These are phyloP conservation scores for Jacaranda mimosifolia DNA, from an alignment of 257 asterid genomes.

Conservation along the genomic window DNA sequence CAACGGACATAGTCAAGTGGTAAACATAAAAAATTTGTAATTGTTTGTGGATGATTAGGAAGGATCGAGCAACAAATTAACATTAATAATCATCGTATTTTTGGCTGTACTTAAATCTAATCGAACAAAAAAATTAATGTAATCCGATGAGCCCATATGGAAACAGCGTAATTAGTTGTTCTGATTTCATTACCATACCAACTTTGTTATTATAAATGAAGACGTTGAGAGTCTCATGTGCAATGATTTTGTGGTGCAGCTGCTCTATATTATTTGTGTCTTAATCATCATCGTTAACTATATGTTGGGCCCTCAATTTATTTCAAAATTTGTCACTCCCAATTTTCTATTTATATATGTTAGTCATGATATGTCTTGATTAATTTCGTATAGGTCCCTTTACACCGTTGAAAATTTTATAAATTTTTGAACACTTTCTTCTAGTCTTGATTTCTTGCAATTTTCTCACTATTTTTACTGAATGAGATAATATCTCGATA, in stretches of 20 bases:
- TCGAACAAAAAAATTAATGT: not conserved
- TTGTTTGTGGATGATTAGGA: not conserved
- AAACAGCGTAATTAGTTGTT: not conserved
- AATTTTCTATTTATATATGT: too few relatives aligned
- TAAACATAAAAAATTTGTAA: not conserved
- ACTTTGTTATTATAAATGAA: not conserved
- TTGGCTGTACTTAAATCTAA: not conserved
- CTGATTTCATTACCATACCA: not conserved
- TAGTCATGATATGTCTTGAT: too few relatives aligned
- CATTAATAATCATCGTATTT: too few relatives aligned
- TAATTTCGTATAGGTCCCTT: too few relatives aligned
- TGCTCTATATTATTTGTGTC: not conserved
- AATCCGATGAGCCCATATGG: not conserved
- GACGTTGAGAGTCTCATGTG: not conserved
- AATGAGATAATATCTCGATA: too few relatives aligned
- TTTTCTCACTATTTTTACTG: too few relatives aligned
- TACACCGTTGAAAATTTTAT: too few relatives aligned
- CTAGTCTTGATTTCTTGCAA: too few relatives aligned
- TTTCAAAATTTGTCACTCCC: not conserved
- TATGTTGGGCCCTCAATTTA: not conserved
- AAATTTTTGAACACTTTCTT: too few relatives aligned
- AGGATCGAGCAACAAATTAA: too few relatives aligned
- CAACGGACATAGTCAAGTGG: not conserved
- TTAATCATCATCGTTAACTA: not conserved
- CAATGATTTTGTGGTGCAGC: not conserved